Evolutionary conservation across 805 yeast species (phyloP).

Genomic region (Ogataea polymorpha): DNA sequence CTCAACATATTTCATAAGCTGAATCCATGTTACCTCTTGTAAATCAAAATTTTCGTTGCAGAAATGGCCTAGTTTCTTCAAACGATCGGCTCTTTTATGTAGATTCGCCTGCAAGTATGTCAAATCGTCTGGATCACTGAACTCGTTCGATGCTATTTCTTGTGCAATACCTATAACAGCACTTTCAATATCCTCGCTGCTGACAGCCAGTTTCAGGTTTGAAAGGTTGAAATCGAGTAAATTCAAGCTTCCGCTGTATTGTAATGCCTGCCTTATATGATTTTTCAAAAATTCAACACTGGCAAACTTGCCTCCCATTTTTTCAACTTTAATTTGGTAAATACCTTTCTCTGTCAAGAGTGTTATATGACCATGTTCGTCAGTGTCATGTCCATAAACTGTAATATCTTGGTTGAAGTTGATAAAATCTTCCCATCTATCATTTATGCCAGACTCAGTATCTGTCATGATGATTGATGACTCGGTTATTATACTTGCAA

Average conservation of each 20-base stretch:
- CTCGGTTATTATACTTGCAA: conserved; percentile 55
- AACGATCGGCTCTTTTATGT: conserved; percentile 39
- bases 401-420: conserved; percentile 49
- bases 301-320: conserved; percentile 21
- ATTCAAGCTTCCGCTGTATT: conserved; percentile 39
- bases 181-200: conserved; percentile 41
- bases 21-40: conserved; percentile 9
- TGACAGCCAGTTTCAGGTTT: conserved; percentile 39
- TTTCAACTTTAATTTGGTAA: conserved; percentile 51
- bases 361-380: conserved; percentile 15
- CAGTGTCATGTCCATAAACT: conserved; percentile 55
- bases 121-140: conserved; percentile 50
- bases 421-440: conserved; percentile 78
- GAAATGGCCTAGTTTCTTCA: conserved; percentile 21
- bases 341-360: conserved; percentile 59
- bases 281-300: conserved; percentile 48
- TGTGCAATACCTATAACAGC: conserved; percentile 50
- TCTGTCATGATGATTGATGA: conserved; percentile 67
- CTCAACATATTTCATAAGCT: conserved; percentile 19
- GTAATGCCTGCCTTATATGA: conserved; percentile 82
- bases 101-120: conserved; percentile 53
- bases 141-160: conserved; percentile 56
- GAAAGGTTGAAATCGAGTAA: conserved; percentile 23
- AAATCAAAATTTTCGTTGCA: conserved; percentile 22
- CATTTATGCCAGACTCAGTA: conserved; percentile 37